phyloP scores from a whole-genome alignment of 805 yeast species.

The Candida maesae region DNA sequence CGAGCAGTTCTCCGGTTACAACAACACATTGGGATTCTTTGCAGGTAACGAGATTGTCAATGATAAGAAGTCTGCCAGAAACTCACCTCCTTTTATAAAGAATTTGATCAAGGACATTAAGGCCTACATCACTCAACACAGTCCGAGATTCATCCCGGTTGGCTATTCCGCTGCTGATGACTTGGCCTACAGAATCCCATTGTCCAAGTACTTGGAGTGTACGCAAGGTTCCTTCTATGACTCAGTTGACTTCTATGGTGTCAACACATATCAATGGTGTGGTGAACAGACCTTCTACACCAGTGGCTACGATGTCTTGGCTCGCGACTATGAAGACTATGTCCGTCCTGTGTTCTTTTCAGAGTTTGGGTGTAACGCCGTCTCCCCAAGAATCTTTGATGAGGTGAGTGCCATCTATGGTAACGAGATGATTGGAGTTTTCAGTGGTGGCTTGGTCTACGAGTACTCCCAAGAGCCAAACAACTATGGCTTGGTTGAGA shows the following conservation, averaged over 20 bases:
- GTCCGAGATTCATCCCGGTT: constrained; percentile 72
- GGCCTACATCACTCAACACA: constrained; percentile 53
- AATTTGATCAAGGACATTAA: constrained; percentile 82
- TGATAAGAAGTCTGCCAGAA: constrained; percentile 63
- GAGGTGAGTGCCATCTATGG: constrained; percentile 73
- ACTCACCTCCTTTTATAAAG: constrained; percentile 73
- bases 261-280: constrained; percentile 96
- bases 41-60: constrained; percentile 92
- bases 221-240: constrained; percentile 42
- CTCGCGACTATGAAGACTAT: constrained; percentile 63
- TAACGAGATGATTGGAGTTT: constrained; percentile 64
- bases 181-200: constrained; percentile 64
- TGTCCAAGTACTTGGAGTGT: constrained; percentile 80
- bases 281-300: constrained; percentile 80
- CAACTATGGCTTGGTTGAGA: constrained; percentile 77
- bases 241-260: constrained; percentile 83
- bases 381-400: constrained; percentile 72
- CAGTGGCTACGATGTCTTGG: constrained; percentile 72
- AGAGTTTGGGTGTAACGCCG: constrained; percentile 88
- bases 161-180: constrained; percentile 98
- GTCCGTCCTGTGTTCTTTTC: constrained; percentile 81
- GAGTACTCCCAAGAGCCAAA: constrained; percentile 80
- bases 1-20: constrained; percentile 76
- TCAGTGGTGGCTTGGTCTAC: constrained; percentile 90
- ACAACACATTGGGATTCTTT: constrained; percentile 86